These are phyloP conservation scores for Paralagenidium karlingii DNA, from an alignment of 352 stramenopile species.

Conservation along the genomic window DNA sequence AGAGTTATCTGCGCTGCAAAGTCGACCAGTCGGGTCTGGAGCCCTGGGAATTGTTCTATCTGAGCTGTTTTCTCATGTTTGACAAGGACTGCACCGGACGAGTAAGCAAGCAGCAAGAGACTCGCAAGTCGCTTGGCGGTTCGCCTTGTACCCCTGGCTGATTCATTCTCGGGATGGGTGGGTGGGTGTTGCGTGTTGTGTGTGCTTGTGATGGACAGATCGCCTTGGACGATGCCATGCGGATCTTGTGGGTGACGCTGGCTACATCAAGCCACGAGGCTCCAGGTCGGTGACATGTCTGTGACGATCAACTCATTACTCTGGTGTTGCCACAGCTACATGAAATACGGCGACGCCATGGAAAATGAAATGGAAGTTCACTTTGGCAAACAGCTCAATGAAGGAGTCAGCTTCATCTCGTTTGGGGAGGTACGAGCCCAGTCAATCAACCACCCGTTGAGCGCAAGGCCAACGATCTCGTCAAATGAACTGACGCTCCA, in stretches of 20 bases:
- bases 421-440: conserved; percentile 37
- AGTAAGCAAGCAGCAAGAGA: conserved; percentile 10
- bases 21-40: conserved; percentile 54
- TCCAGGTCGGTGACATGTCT: background rate
- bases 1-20: conserved; percentile 49
- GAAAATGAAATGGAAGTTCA: conserved; percentile 67
- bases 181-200: background rate
- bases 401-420: conserved; percentile 46
- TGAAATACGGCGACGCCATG: conserved; percentile 71
- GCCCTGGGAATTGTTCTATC: conserved; percentile 60
- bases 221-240: conserved; percentile 61
- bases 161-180: background rate
- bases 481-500: background rate
- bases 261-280: background rate
- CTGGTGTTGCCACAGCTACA: conserved; percentile 16
- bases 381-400: conserved; percentile 47
- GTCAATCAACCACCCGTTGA: too few relatives aligned
- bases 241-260: conserved; percentile 55
- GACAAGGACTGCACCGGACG: conserved; percentile 56
- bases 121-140: background rate
- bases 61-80: conserved; percentile 80
- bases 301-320: background rate
- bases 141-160: background rate
- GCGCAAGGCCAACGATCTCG: too few relatives aligned
- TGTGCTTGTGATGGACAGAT: conserved; percentile 20